Percentiles rank a stretch among this genome's conserved stretches.
These are phyloP conservation scores for Solanum commersonii DNA, from an alignment of 257 asterid genomes.

Conservation along the genomic window DNA sequence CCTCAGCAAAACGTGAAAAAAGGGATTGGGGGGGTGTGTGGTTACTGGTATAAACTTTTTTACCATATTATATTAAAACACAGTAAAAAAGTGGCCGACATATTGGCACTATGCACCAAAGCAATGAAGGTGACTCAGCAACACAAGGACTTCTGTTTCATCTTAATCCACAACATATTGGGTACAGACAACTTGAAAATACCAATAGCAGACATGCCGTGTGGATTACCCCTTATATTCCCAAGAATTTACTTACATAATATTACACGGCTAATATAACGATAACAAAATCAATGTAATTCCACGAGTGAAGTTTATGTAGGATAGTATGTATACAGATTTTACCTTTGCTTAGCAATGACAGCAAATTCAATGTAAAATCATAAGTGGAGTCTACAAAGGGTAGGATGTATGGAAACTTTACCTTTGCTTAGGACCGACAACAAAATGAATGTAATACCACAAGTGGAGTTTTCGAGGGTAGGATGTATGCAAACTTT, in stretches of 20 bases:
- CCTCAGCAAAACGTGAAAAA: not conserved
- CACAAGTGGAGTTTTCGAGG: no score
- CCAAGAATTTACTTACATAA: not conserved
- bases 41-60: not conserved
- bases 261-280: not conserved
- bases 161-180: not conserved
- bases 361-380: no score
- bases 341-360: no score
- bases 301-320: fast-evolving
- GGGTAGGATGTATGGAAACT: no score
- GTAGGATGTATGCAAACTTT: no score
- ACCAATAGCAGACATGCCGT: not conserved
- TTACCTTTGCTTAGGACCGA: no score
- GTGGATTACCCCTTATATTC: not conserved
- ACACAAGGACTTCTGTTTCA: not conserved
- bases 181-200: not conserved
- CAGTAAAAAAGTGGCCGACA: not conserved
- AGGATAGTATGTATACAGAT: no score
- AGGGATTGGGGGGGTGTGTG: not conserved
- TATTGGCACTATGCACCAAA: not conserved
- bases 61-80: not conserved
- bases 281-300: no score
- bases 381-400: no score
- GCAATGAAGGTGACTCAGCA: not conserved
- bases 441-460: no score